Evolutionary conservation across 2,329 filamentous ascomycete species (phyloP), one percentile per base, ranked within the genome.

Genomic region (Fusarium protoensiforme): DNA sequence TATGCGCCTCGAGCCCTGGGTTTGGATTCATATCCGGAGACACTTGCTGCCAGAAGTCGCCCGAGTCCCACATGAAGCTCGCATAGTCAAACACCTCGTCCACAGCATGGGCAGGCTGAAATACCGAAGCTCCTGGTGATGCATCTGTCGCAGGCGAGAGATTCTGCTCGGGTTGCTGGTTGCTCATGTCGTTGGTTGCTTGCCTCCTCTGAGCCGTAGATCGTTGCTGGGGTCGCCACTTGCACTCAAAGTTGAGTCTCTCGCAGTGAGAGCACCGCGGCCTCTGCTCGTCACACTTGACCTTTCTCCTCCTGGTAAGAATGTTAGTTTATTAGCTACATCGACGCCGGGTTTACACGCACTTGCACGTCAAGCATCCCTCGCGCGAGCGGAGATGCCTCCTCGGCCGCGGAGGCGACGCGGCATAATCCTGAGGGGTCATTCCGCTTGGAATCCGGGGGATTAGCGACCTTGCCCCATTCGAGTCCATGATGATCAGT

Each of bases 201-300:
- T 72, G 72, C 48, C 72, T 75, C 33, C 71, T 69, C 39, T 74
- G 72, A 56, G 64, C 62, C 43, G 76, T 67, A 63, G 75, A 71
- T 38, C 78, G 70, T 57, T 80, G 76, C 68, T 83, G 75, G 35
- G 82, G 77, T 41, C 82, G 82, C 87, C 87, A 88, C 68, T 83
- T 85, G 78, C 87, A 88, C 64, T 88, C 84, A 56, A 88, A 80
- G 68, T 87, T 87, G 14, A 88, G 78, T 36, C 87, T 82, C 73
- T 86, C 85, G 77, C 87, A 88, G 73, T 88, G 86, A 43, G 82
- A 85, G 71, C 87, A 88, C 48, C 84, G 79, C 13, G 87, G 86
- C 24, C 85, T 81, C 65, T 84, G 82, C 77, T 89, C 87, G 65
- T 88, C 86, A 68, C 86, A 88, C 65, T 85, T 83, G 56, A 87